Conservation (phyloP, 2,329 filamentous ascomycete genomes). For the Epicoccum nigrum region DNA sequence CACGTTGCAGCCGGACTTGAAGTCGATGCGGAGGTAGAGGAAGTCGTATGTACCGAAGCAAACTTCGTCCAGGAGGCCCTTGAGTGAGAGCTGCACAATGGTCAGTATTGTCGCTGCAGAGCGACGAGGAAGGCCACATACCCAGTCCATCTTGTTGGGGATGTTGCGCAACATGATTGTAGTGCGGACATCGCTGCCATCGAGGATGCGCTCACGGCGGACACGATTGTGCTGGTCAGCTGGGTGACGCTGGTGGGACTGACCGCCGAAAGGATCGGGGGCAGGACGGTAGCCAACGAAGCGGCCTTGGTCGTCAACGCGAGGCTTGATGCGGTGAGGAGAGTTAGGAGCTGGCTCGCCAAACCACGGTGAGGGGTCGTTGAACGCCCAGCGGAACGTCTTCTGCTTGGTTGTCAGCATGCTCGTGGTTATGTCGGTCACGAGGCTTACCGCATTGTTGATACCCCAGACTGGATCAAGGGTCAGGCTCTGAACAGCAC, state of each 20-base stretch:
- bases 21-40: constrained; percentile 86
- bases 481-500: constrained; percentile 29
- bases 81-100: constrained; percentile 58
- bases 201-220: constrained; percentile 43
- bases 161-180: constrained; percentile 93
- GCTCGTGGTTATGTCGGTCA: neutral
- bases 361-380: constrained; percentile 24
- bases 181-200: constrained; percentile 57
- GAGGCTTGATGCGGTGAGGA: constrained; percentile 28
- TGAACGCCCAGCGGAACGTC: constrained; percentile 28
- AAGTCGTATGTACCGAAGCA: constrained; percentile 89
- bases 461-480: constrained; percentile 19
- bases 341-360: constrained; percentile 28
- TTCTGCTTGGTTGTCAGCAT: constrained; percentile 30
- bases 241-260: constrained; percentile 23
- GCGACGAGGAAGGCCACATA: constrained; percentile 31
- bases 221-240: constrained; percentile 49
- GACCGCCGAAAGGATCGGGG: constrained; percentile 1
- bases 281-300: constrained; percentile 26
- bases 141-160: constrained; percentile 81
- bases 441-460: constrained; percentile 22
- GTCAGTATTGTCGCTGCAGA: constrained; percentile 20
- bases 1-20: constrained; percentile 65
- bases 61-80: constrained; percentile 77
- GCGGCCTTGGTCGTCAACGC: constrained; percentile 30